These are phyloP conservation scores for Bothriochloa decipiens DNA, from an alignment of 176 grass and related monocot genomes.

Conservation along the genomic window DNA sequence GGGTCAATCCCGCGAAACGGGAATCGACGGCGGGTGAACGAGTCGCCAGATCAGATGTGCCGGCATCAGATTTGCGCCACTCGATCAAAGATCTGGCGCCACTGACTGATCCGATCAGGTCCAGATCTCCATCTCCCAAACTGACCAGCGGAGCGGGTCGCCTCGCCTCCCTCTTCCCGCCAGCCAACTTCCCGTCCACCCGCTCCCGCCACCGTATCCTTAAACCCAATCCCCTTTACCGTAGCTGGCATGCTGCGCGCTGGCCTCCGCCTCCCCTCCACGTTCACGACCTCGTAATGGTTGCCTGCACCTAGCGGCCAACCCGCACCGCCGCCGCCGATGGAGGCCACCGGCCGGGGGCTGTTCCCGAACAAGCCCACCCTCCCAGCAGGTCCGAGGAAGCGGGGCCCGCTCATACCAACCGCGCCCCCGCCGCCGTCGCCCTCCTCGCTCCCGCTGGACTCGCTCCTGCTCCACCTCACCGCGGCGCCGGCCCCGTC, in stretches of 20 bases:
- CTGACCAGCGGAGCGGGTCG: neutral
- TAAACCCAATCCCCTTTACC: conserved; percentile 25
- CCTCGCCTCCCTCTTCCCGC: conserved; percentile 28
- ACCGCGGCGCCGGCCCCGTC: conserved; percentile 32
- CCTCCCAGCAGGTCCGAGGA: conserved; percentile 39
- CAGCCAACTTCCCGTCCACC: conserved; percentile 51
- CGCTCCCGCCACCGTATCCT: conserved; percentile 52
- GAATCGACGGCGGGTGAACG: conserved; percentile 23
- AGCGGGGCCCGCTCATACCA: conserved; percentile 26
- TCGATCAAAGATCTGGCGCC: conserved; percentile 21
- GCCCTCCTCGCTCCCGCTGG: conserved; percentile 57
- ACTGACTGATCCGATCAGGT: neutral
- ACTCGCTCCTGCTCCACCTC: conserved; percentile 81
- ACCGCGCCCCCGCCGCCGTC: conserved; percentile 46
- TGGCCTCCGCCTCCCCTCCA: neutral
- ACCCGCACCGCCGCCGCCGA: conserved; percentile 19
- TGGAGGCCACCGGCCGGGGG: conserved; percentile 64
- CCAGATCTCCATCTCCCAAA: neutral
- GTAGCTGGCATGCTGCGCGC: neutral
- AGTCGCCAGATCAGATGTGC: conserved; percentile 11
- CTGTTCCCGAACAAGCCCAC: conserved; percentile 69
- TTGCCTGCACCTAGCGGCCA: neutral
- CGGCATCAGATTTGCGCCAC: conserved; percentile 25
- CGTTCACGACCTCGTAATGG: conserved; percentile 4
- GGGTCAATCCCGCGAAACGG: neutral